phyloP scores from a whole-genome alignment of 345 rosid species.

The Erucastrum elatum region DNA sequence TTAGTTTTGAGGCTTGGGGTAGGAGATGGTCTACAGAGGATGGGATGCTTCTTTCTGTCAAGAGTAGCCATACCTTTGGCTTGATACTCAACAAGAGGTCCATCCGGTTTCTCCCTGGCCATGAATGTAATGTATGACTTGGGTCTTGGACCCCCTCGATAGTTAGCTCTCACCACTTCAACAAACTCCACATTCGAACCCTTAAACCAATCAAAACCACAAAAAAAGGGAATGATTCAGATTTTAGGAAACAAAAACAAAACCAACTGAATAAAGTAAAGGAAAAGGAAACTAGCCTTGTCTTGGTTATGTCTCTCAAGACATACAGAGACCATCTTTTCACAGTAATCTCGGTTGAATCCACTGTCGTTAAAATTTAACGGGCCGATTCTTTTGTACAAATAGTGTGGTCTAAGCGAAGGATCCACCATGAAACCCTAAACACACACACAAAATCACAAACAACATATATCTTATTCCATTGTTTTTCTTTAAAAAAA shows the following conservation, averaged over 20 bases:
- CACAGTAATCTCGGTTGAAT: neutral
- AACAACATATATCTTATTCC: neutral
- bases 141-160: neutral
- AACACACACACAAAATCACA: neutral
- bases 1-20: neutral
- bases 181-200: slow-evolving; percentile 15
- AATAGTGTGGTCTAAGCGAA: neutral
- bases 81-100: slow-evolving; percentile 18
- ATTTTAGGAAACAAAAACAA: neutral
- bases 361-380: neutral
- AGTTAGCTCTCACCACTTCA: slow-evolving; percentile 1
- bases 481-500: neutral
- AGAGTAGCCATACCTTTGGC: slow-evolving; percentile 5
- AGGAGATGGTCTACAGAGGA: slow-evolving; percentile 22
- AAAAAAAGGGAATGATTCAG: neutral
- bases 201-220: neutral
- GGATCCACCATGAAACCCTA: neutral
- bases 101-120: slow-evolving; percentile 18
- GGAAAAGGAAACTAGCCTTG: neutral
- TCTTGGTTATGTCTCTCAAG: neutral
- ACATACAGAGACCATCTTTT: neutral
- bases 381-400: neutral
- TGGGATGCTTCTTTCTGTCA: neutral
- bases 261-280: neutral
- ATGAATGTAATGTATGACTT: slow-evolving; percentile 28